These are phyloP conservation scores for Geotrichum citri-aurantii DNA, from an alignment of 1,139 yeast genomes.

Conservation along the genomic window DNA sequence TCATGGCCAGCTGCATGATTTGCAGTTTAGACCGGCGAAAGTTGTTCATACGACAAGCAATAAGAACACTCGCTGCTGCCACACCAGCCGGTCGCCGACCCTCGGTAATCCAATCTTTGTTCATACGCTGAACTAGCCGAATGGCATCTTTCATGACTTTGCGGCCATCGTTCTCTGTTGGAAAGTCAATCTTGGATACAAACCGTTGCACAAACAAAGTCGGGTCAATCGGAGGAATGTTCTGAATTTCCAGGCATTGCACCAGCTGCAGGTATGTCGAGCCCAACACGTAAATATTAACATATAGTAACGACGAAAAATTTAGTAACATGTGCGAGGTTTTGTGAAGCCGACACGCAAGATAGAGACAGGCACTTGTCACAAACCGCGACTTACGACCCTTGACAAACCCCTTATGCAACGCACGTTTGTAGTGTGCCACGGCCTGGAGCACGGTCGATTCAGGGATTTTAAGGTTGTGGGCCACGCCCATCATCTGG, in stretches of 20 bases:
- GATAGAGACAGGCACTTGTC: conserved; percentile 86
- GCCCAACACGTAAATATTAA: conserved; percentile 89
- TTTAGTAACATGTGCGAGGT: conserved; percentile 96
- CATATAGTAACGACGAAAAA: conserved; percentile 81
- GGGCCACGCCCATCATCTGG: conserved; percentile 73
- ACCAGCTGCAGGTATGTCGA: conserved; percentile 92
- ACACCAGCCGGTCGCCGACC: conserved; percentile 98
- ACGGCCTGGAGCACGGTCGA: conserved; percentile 80
- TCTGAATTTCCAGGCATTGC: conserved; percentile 65
- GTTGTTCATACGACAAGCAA: conserved; percentile 96
- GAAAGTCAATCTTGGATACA: conserved; percentile 79
- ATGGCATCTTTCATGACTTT: conserved; percentile 83
- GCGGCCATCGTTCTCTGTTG: conserved; percentile 42
- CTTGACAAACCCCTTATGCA: conserved; percentile 83
- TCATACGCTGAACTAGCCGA: conserved; percentile 82
- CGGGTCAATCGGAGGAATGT: conserved; percentile 87
- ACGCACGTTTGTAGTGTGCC: conserved; percentile 82
- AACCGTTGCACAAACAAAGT: conserved; percentile 89
- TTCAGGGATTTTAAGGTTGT: conserved; percentile 72
- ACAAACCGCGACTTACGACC: conserved; percentile 94
- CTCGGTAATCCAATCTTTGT: conserved; percentile 90
- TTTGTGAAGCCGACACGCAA: conserved; percentile 86
- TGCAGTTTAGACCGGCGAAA: conserved; percentile 88
- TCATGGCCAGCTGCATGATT: conserved; percentile 91
- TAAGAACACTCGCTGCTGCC: conserved; percentile 90